Percentiles rank a stretch among this genome's conserved stretches.
Evolutionary conservation across 2,329 filamentous ascomycete species (phyloP).

Genomic region (Madurella mycetomatis): DNA sequence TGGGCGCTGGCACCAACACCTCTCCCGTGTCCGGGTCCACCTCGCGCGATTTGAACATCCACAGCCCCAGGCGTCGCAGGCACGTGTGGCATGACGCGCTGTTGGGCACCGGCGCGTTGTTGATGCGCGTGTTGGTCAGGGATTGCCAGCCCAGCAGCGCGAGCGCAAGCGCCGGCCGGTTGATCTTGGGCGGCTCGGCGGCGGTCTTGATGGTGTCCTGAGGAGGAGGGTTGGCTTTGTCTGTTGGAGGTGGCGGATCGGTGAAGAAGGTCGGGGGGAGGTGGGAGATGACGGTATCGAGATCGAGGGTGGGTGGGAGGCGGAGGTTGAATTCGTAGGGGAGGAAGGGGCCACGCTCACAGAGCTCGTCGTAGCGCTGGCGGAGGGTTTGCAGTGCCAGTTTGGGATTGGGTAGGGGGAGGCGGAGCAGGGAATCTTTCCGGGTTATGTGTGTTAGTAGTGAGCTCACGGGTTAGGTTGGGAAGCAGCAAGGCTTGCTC

Average conservation of each 20-base stretch:
- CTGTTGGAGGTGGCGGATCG: conserved; percentile 35
- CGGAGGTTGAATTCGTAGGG: conserved; percentile 60
- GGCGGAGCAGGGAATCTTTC: conserved; percentile 58
- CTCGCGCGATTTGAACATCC: conserved; percentile 83
- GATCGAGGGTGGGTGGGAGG: conserved; percentile 48
- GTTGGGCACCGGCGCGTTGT: conserved; percentile 57
- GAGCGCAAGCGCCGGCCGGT: conserved; percentile 61
- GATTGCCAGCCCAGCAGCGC: conserved; percentile 74
- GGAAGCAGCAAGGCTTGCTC: conserved; percentile 27
- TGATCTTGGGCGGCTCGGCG: conserved; percentile 33
- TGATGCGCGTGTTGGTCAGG: conserved; percentile 42
- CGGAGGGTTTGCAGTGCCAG: conserved; percentile 55
- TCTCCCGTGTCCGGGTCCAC: conserved; percentile 49
- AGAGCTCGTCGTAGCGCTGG: conserved; percentile 61
- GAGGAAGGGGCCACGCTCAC: conserved; percentile 49
- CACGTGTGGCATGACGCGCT: conserved; percentile 80
- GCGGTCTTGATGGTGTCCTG: conserved; percentile 3
- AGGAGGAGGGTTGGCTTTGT: conserved; percentile 28
- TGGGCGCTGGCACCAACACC: conserved; percentile 55
- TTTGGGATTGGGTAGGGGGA: conserved; percentile 59
- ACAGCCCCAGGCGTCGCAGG: conserved; percentile 81
- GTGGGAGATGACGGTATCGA: conserved; percentile 47
- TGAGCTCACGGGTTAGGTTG: neutral
- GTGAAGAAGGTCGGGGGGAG: conserved; percentile 54
- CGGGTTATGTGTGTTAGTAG: conserved; percentile 25